A percentile compares a stretch with the other conserved stretches of the same genome.
These are phyloP conservation scores for Polygonum maritimum DNA, from an alignment of 148 eudicot genomes.

Conservation along the genomic window DNA sequence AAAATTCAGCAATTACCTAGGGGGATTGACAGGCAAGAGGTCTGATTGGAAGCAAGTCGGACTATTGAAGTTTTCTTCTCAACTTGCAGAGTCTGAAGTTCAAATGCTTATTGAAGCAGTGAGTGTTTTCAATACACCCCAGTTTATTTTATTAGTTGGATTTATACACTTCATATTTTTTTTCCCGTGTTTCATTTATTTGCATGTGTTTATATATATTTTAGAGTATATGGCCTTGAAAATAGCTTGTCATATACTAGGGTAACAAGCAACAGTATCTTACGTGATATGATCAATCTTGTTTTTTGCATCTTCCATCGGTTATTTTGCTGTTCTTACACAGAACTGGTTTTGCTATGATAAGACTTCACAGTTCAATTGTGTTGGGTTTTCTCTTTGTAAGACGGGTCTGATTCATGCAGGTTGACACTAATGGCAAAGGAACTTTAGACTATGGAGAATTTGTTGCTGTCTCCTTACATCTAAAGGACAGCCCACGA, in stretches of 20 bases:
- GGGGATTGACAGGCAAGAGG: too few relatives aligned
- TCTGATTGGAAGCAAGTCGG: too few relatives aligned
- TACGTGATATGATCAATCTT: neutral
- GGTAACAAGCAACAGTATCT: neutral
- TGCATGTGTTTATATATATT: too few relatives aligned
- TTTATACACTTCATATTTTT: neutral
- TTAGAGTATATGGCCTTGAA: too few relatives aligned
- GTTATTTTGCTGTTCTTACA: neutral
- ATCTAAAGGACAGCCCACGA: constrained; percentile 81
- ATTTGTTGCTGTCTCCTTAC: constrained; percentile 78
- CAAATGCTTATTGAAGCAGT: constrained; percentile 94
- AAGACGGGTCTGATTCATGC: constrained; percentile 12
- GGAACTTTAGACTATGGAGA: constrained; percentile 86
- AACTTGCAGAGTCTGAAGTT: constrained; percentile 76
- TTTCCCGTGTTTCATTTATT: too few relatives aligned
- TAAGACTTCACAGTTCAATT: neutral
- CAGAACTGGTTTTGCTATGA: neutral
- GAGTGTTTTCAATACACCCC: constrained; percentile 22
- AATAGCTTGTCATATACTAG: neutral
- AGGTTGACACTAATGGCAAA: constrained; percentile 77
- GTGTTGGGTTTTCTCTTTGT: neutral
- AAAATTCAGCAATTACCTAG: too few relatives aligned
- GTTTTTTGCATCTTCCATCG: neutral
- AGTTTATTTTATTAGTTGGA: neutral
- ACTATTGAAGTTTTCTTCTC: constrained; percentile 55